phyloP scores from a whole-genome alignment of 768 basidiomycete species.

The Suillus paluster region DNA sequence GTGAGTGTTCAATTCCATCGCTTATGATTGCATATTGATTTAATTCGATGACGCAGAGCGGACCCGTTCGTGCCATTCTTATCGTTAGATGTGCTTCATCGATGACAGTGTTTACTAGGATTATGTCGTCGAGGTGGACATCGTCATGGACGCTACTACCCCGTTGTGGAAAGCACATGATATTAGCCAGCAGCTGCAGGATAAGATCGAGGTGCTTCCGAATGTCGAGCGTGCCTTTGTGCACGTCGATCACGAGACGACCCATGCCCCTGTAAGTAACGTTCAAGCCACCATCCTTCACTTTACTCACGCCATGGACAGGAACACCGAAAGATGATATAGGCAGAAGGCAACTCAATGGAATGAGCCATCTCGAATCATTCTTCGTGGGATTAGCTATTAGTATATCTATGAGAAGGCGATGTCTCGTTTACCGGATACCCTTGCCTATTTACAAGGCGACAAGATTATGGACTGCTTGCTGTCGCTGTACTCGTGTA shows the following conservation, averaged over 20 bases:
- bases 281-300: not conserved
- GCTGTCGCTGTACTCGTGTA: not conserved
- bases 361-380: not conserved
- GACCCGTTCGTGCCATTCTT: conserved; percentile 53
- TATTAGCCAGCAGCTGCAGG: conserved; percentile 81
- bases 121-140: conserved; percentile 94
- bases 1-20: conserved; percentile 43
- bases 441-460: not conserved
- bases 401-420: not conserved
- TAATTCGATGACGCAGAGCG: conserved; percentile 51
- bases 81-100: not conserved
- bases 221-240: conserved; percentile 94
- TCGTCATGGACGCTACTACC: conserved; percentile 89
- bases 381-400: not conserved
- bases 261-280: conserved; percentile 64
- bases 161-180: conserved; percentile 91
- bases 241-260: conserved; percentile 93
- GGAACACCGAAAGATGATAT: conserved; percentile 49
- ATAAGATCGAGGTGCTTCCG: conserved; percentile 86
- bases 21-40: not conserved
- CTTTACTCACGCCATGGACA: conserved; percentile 18
- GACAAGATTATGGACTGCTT: not conserved
- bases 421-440: not conserved
- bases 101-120: conserved; percentile 47
- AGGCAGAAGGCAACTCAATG: not conserved